Evolutionary conservation across 2,329 filamentous ascomycete genomes (phyloP), one percentile per base, ranked within the genome.

Genomic region (Nemania diffusa): DNA sequence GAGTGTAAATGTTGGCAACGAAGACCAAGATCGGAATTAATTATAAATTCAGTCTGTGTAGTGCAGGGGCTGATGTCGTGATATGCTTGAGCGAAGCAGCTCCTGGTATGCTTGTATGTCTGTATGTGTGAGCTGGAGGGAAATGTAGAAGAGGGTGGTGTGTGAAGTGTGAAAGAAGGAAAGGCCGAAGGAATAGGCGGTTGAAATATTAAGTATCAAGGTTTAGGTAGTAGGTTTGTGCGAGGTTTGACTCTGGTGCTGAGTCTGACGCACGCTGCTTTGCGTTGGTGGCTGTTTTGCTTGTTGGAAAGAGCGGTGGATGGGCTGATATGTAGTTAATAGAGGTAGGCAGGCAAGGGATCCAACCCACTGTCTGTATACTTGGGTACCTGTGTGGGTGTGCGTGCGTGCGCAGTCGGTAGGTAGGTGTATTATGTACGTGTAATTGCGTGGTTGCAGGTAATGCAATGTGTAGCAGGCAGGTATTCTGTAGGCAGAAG

Each of bases 251-350:
- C 50, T 62, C 40, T 37, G 46, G 57, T 57, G 53, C 50, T 65
- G 56, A 64, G 46, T 60, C 60, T 62, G 60, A 64, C 64, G 52
- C 52, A n/a, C 17, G 48, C 48, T 50, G 37, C 57, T 64, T 7
- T 67, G 57, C 24, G 59, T 61, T 59, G 67, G 64, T 59, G 66
- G 62, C 56, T 64, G 61, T 53, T 57, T 56, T 67, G 46, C 51
- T 62, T 63, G 62, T 59, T 68, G 70, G 74, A 75, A 76, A 76
- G 73, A 73, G 74, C 74, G 71, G 71, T 73, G 70, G 71, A 68
- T 71, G 64, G 64, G 67, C 55, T 27, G 55, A 52, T 57, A 15
- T 44, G 57, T 61, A 60, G 13, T 3, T 32, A 27, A 57, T 27
- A 27, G 51, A 52, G 52, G 50, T 34, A n/a, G n/a, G n/a, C n/a